phyloP scores from a whole-genome alignment of 257 asterid genomes.

The Orobanche coerulescens region DNA sequence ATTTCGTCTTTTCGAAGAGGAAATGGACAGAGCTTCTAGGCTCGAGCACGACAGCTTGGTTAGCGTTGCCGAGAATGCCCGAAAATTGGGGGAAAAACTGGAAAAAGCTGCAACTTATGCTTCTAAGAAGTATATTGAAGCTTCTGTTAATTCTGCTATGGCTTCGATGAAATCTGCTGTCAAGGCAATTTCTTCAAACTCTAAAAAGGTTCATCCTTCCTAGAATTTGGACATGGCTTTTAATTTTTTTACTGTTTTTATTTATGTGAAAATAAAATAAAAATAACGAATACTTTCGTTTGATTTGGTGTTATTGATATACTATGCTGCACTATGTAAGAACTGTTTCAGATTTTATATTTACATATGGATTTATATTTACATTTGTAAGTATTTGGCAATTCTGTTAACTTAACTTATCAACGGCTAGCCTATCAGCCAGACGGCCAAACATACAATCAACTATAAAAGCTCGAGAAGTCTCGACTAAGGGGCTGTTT shows the following conservation, averaged over 20 bases:
- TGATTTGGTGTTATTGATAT: neutral
- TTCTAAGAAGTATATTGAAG: conserved; percentile 70
- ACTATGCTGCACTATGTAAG: neutral
- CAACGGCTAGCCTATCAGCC: too few species aligned
- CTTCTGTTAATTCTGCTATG: conserved; percentile 63
- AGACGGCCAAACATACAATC: too few species aligned
- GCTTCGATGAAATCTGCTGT: conserved; percentile 80
- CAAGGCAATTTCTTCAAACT: conserved; percentile 38
- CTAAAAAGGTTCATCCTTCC: conserved; percentile 83
- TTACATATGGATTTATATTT: neutral
- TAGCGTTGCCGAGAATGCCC: conserved; percentile 41
- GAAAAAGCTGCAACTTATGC: conserved; percentile 57
- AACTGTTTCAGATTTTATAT: neutral
- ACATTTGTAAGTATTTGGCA: too few species aligned
- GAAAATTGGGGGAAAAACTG: conserved; percentile 49
- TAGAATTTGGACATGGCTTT: conserved; percentile 22
- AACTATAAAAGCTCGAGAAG: too few species aligned
- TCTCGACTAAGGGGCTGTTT: too few species aligned
- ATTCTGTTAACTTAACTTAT: too few species aligned
- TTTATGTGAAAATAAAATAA: neutral
- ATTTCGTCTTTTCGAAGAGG: conserved; percentile 65
- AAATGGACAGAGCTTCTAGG: conserved; percentile 39
- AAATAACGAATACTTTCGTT: neutral
- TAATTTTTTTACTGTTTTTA: neutral
- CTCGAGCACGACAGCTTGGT: conserved; percentile 47